Evolutionary conservation across 768 basidiomycete species (phyloP).

Genomic region (Amanita pallidorosea): DNA sequence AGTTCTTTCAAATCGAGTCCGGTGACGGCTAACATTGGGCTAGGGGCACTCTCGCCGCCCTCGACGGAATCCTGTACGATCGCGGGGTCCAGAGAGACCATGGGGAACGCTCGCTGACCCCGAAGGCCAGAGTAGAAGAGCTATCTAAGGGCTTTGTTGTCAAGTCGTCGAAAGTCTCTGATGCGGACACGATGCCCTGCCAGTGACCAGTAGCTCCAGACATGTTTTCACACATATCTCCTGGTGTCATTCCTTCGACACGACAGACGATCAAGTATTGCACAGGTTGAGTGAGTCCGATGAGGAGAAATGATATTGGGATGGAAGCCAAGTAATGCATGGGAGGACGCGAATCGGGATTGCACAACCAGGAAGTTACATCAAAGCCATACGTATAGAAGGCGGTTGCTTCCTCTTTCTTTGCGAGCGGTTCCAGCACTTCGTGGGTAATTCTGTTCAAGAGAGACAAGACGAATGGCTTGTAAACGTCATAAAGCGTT

Average conservation of each 20-base stretch:
- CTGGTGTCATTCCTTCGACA: conserved; percentile 66
- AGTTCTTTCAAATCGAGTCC: conserved; percentile 72
- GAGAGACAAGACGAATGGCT: conserved; percentile 72
- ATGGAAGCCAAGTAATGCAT: conserved; percentile 84
- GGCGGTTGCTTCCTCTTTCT: conserved; percentile 43
- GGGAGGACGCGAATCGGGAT: conserved; percentile 59
- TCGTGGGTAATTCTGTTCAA: conserved; percentile 50
- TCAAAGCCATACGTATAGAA: conserved; percentile 79
- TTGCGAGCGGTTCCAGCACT: conserved; percentile 63
- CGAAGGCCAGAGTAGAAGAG: conserved; percentile 90
- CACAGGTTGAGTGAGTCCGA: conserved; percentile 90
- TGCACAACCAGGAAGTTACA: conserved; percentile 75
- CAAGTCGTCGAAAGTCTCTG: conserved; percentile 69
- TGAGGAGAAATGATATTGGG: conserved; percentile 90
- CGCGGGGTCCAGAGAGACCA: conserved; percentile 78
- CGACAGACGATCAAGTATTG: conserved; percentile 83
- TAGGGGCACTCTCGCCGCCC: conserved; percentile 87
- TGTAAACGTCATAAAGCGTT: conserved; percentile 84
- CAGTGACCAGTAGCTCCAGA: conserved; percentile 94
- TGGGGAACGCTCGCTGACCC: conserved; percentile 90
- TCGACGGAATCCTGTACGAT: conserved; percentile 83
- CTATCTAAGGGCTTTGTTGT: conserved; percentile 78
- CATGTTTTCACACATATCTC: conserved; percentile 65
- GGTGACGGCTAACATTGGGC: conserved; percentile 90
- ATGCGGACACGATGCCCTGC: conserved; percentile 89